phyloP scores from a whole-genome alignment of 2,329 filamentous ascomycete species.

The Aspergillus sp. region DNA sequence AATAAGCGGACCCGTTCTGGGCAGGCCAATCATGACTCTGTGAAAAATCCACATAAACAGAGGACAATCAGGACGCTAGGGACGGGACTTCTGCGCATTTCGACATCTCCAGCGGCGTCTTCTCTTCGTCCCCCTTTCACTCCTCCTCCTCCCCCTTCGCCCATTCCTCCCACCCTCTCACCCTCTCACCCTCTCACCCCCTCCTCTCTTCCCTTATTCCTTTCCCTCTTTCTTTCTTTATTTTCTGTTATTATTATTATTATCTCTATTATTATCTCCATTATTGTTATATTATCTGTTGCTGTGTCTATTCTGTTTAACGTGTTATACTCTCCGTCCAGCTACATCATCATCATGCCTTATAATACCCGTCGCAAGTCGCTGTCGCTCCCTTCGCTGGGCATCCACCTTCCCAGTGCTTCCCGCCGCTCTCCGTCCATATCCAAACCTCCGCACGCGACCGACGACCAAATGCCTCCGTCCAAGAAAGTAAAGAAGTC shows the following conservation, averaged over 20 bases:
- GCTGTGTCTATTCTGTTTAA: constrained; percentile 6
- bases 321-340: constrained; percentile 7
- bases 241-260: constrained; percentile 8
- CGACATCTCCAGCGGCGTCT: constrained; percentile 1
- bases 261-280: constrained; percentile 1
- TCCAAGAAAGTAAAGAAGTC: constrained; percentile 72
- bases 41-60: background rate
- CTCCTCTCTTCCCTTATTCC: constrained; percentile 7
- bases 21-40: background rate
- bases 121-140: constrained; percentile 7
- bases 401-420: constrained; percentile 67
- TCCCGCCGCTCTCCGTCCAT: constrained; percentile 51
- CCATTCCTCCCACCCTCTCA: constrained; percentile 9
- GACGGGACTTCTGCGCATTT: too few relatives aligned
- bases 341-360: constrained; percentile 51
- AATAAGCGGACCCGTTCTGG: background rate
- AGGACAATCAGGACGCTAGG: background rate
- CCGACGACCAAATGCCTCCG: constrained; percentile 43
- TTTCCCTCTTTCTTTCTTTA: constrained; percentile 11
- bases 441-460: constrained; percentile 54
- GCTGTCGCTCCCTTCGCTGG: constrained; percentile 81
- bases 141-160: constrained; percentile 5
- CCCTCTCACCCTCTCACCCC: constrained; percentile 4
- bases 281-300: constrained; percentile 3
- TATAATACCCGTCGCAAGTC: constrained; percentile 98